These are phyloP conservation scores for Fomitopsis palustris DNA, from an alignment of 1,284 basidiomycete species.

Conservation along the genomic window DNA sequence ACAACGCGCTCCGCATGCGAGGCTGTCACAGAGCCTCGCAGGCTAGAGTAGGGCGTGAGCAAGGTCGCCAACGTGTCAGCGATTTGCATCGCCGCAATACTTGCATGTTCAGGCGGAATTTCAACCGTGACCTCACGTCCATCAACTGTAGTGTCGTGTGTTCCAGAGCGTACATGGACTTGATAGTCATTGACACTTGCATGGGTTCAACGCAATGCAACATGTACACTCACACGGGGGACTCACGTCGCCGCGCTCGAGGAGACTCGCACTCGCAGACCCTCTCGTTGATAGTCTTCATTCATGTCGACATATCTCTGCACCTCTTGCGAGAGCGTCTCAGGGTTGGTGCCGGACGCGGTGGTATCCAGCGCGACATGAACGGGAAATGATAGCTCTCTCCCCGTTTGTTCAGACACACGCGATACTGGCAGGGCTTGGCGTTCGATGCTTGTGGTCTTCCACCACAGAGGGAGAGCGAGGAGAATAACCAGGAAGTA, in stretches of 20 bases:
- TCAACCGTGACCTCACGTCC: slow-evolving; percentile 13
- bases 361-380: slow-evolving; percentile 42
- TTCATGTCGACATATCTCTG: slow-evolving; percentile 9
- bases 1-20: slow-evolving; percentile 48
- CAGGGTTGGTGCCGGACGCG: neutral
- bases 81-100: slow-evolving; percentile 20
- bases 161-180: slow-evolving; percentile 10
- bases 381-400: slow-evolving; percentile 48
- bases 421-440: slow-evolving; percentile 66
- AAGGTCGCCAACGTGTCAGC: slow-evolving; percentile 41
- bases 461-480: slow-evolving; percentile 86
- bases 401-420: slow-evolving; percentile 50
- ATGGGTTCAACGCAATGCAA: neutral
- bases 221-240: neutral
- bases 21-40: slow-evolving; percentile 18
- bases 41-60: slow-evolving; percentile 48
- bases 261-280: slow-evolving; percentile 8
- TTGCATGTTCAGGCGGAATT: slow-evolving; percentile 4
- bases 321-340: slow-evolving; percentile 13
- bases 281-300: slow-evolving; percentile 6
- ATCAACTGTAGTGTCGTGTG: slow-evolving; percentile 7
- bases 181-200: slow-evolving; percentile 13
- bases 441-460: slow-evolving; percentile 81
- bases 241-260: slow-evolving; percentile 5
- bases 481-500: slow-evolving; percentile 77